These are phyloP conservation scores for Sphenostylis stenocarpa DNA, from an alignment of 306 rosid species.

Conservation along the genomic window DNA sequence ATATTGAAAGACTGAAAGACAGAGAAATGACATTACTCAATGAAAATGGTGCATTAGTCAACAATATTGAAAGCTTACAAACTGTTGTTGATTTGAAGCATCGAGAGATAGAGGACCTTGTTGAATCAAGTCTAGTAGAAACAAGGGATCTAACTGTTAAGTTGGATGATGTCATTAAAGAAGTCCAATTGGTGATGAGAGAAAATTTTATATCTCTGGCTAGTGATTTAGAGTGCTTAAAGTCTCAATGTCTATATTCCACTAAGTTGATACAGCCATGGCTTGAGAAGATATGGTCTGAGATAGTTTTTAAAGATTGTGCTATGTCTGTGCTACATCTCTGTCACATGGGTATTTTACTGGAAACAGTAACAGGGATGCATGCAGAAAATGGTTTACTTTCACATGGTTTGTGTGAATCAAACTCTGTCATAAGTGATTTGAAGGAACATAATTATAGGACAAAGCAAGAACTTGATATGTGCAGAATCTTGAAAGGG, in stretches of 20 bases:
- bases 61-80: slow-evolving; percentile 67
- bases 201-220: slow-evolving; percentile 52
- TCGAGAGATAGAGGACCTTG: slow-evolving; percentile 53
- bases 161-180: slow-evolving; percentile 60
- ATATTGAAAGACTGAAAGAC: slow-evolving; percentile 51
- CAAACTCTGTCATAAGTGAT: slow-evolving; percentile 65
- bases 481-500: slow-evolving; percentile 76
- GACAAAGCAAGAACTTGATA: slow-evolving; percentile 79
- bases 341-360: slow-evolving; percentile 81
- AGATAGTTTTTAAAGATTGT: slow-evolving; percentile 78
- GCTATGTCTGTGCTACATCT: slow-evolving; percentile 82
- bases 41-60: slow-evolving; percentile 50
- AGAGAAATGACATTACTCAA: slow-evolving; percentile 40
- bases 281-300: slow-evolving; percentile 89
- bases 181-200: slow-evolving; percentile 48
- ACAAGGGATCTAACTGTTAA: slow-evolving; percentile 54
- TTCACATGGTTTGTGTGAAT: slow-evolving; percentile 70
- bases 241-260: slow-evolving; percentile 57
- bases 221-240: slow-evolving; percentile 55
- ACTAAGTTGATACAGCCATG: slow-evolving; percentile 63
- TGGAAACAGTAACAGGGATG: slow-evolving; percentile 87
- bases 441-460: slow-evolving; percentile 72
- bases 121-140: slow-evolving; percentile 55
- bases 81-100: slow-evolving; percentile 49
- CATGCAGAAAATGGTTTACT: slow-evolving; percentile 89